A percentile compares a stretch with the other conserved stretches of the same genome.
phyloP scores from a whole-genome alignment of 169 alveolate genomes.

The Toxoplasma gondii region DNA sequence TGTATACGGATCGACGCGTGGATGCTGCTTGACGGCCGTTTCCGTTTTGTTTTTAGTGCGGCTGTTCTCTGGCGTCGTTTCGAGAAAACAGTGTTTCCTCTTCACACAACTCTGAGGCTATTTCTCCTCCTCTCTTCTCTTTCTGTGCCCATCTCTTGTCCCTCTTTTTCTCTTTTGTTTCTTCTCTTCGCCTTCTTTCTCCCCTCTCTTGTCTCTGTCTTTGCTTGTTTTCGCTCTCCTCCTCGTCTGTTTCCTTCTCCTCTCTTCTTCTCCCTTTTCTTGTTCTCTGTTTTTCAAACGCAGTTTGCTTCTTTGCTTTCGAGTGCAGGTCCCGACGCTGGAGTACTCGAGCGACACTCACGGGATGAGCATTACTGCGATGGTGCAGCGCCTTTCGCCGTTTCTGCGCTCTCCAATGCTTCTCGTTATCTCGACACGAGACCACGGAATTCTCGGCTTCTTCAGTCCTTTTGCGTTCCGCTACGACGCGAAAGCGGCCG shows the following conservation, averaged over 20 bases:
- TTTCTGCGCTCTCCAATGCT: background rate
- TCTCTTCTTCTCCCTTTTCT: too few relatives aligned
- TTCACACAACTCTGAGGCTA: too few relatives aligned
- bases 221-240: background rate
- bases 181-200: background rate
- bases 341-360: background rate
- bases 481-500: conserved; percentile 9
- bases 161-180: too few relatives aligned
- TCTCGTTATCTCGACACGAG: background rate
- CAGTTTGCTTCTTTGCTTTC: background rate
- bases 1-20: too few relatives aligned
- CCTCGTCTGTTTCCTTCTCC: background rate
- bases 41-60: too few relatives aligned
- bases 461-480: background rate
- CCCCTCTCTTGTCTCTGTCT: background rate
- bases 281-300: too few relatives aligned
- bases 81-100: too few relatives aligned
- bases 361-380: conserved; percentile 26
- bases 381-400: background rate
- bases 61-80: too few relatives aligned
- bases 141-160: too few relatives aligned
- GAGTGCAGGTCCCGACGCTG: background rate
- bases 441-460: background rate
- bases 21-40: too few relatives aligned
- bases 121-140: too few relatives aligned